A percentile compares a stretch with the other conserved stretches of the same genome.
Conservation (phyloP, 345 rosid genomes). For the Erodium maritimum region DNA sequence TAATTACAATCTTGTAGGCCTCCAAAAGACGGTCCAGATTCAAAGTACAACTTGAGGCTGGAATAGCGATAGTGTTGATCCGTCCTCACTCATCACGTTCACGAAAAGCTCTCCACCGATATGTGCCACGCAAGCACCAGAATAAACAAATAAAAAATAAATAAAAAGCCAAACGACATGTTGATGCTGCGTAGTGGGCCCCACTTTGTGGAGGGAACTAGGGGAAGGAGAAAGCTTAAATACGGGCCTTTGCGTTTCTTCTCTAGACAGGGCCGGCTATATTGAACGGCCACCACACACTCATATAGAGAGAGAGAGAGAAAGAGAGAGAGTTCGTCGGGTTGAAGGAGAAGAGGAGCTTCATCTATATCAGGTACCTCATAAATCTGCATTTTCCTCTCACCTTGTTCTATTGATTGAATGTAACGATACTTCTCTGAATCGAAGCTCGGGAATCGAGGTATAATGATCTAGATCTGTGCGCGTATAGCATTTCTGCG, state of each 20-base stretch:
- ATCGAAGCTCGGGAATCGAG: too few species aligned
- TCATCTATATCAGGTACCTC: not conserved
- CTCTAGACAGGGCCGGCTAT: not conserved
- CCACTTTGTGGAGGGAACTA: not conserved
- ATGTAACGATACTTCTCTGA: not conserved
- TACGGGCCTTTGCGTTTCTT: not conserved
- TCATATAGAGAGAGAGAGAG: not conserved
- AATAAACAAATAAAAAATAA: too few species aligned
- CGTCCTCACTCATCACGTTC: too few species aligned
- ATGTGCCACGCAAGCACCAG: too few species aligned
- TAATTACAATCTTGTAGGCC: too few species aligned
- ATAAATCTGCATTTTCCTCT: not conserved
- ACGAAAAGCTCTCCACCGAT: too few species aligned
- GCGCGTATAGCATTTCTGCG: not conserved
- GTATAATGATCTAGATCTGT: not conserved
- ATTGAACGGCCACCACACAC: too few species aligned
- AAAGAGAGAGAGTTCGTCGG: not conserved
- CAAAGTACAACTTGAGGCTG: too few species aligned
- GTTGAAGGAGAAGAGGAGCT: not conserved
- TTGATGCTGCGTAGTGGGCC: not conserved
- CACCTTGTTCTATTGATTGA: not conserved
- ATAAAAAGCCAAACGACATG: not conserved
- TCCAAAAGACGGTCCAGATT: too few species aligned
- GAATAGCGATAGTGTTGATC: too few species aligned
- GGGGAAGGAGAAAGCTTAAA: not conserved